Conservation (phyloP, 164 flowering plant species). For the Vitis labrusca region DNA sequence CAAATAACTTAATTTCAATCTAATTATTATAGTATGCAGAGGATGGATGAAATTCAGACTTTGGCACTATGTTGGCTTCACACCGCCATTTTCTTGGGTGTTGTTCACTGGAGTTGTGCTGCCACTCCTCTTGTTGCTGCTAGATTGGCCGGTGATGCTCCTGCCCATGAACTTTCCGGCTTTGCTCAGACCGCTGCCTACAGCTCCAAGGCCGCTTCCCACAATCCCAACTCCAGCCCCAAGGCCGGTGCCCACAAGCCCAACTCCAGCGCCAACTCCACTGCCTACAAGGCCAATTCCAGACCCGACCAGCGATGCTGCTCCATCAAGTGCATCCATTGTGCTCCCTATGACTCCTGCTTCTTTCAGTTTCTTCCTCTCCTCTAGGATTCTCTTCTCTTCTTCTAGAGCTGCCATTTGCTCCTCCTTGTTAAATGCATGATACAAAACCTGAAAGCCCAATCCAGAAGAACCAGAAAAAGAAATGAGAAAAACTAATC, state of each 20-base stretch:
- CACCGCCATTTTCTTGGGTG: constrained; percentile 65
- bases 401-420: constrained; percentile 77
- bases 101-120: constrained; percentile 51
- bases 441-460: constrained; percentile 57
- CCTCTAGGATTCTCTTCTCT: constrained; percentile 81
- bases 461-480: neutral
- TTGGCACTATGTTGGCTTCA: constrained; percentile 33
- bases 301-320: constrained; percentile 58
- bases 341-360: constrained; percentile 90
- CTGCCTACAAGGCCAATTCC: constrained; percentile 71
- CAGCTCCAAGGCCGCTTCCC: constrained; percentile 44
- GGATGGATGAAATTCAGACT: constrained; percentile 2
- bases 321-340: constrained; percentile 93
- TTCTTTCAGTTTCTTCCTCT: constrained; percentile 75
- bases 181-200: constrained; percentile 62
- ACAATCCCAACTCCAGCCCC: constrained; percentile 70
- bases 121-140: constrained; percentile 50
- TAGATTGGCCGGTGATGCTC: constrained; percentile 68
- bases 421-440: constrained; percentile 85
- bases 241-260: constrained; percentile 59
- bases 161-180: constrained; percentile 94
- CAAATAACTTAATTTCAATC: neutral
- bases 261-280: constrained; percentile 57
- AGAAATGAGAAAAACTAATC: too few species aligned
- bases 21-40: neutral